Percentiles rank a stretch among this genome's conserved stretches.
Conservation (phyloP, 2,329 filamentous ascomycete genomes). For the Aspergillus fijiensis region DNA sequence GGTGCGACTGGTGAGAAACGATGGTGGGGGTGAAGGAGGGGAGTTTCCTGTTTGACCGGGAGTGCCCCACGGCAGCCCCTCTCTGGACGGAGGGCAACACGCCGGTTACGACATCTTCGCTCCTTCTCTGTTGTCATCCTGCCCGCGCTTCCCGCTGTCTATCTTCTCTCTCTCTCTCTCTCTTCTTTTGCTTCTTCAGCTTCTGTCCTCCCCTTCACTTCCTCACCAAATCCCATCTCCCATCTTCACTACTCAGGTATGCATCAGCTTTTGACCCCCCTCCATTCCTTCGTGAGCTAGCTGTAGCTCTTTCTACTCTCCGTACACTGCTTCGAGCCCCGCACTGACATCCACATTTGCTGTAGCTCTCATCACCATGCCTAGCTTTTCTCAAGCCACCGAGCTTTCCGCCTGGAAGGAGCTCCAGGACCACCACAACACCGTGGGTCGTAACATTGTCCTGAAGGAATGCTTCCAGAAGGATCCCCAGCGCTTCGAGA, state of each 20-base stretch:
- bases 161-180: conserved; percentile 12
- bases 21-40: not conserved
- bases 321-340: not conserved
- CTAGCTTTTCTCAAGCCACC: conserved; percentile 67
- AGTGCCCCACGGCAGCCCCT: conserved; percentile 19
- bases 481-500: conserved; percentile 83
- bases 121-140: conserved; percentile 12
- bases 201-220: not conserved
- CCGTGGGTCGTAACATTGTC: conserved; percentile 82
- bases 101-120: conserved; percentile 24
- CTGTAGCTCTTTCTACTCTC: not conserved
- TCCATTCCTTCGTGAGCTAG: not conserved
- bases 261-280: not conserved
- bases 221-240: not conserved
- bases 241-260: conserved; percentile 3
- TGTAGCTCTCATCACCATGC: conserved; percentile 31
- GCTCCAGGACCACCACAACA: conserved; percentile 86
- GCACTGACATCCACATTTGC: not conserved
- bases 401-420: conserved; percentile 84
- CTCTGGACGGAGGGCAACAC: conserved; percentile 23
- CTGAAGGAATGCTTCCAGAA: conserved; percentile 90
- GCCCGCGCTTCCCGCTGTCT: conserved; percentile 10
- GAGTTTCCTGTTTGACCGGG: not conserved
- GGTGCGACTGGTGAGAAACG: not conserved
- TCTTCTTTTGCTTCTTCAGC: conserved; percentile 6